These are phyloP conservation scores for Neurospora tetrasperma DNA, from an alignment of 495 filamentous ascomycete species.

Conservation along the genomic window DNA sequence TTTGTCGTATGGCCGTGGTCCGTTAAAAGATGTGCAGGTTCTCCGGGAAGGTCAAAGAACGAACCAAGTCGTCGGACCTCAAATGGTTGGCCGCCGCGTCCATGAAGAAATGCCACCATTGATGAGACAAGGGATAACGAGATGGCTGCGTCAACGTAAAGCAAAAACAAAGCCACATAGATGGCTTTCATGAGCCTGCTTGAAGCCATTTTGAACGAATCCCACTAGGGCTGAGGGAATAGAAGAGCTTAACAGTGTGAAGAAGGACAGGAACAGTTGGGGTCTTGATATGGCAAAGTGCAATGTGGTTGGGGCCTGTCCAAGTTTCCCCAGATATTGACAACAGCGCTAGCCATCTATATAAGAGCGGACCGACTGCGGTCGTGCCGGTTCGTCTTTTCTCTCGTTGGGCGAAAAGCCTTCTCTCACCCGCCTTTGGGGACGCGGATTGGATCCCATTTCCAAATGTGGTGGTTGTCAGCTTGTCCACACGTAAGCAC, in stretches of 20 bases:
- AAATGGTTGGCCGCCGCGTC: conserved; percentile 26
- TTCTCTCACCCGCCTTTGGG: neutral
- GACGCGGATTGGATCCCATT: neutral
- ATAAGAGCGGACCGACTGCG: neutral
- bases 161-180: conserved; percentile 23
- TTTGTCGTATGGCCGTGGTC: conserved; percentile 42
- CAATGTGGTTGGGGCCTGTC: neutral
- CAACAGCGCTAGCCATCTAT: neutral
- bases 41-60: conserved; percentile 26
- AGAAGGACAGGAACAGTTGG: neutral
- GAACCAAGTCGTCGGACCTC: conserved; percentile 18
- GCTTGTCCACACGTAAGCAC: neutral
- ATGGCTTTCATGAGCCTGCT: conserved; percentile 9
- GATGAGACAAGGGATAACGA: conserved; percentile 36
- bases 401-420: neutral
- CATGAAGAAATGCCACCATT: conserved; percentile 40
- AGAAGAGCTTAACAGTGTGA: neutral
- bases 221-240: neutral
- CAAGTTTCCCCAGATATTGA: neutral
- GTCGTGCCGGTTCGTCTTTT: neutral
- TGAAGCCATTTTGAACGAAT: neutral
- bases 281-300: neutral
- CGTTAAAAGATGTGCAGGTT: conserved; percentile 30
- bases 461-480: neutral
- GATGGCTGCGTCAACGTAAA: conserved; percentile 35